Base-by-base conservation (phyloP, 1,284 basidiomycete genomes). In the Pseudozyma thailandica region DNA sequence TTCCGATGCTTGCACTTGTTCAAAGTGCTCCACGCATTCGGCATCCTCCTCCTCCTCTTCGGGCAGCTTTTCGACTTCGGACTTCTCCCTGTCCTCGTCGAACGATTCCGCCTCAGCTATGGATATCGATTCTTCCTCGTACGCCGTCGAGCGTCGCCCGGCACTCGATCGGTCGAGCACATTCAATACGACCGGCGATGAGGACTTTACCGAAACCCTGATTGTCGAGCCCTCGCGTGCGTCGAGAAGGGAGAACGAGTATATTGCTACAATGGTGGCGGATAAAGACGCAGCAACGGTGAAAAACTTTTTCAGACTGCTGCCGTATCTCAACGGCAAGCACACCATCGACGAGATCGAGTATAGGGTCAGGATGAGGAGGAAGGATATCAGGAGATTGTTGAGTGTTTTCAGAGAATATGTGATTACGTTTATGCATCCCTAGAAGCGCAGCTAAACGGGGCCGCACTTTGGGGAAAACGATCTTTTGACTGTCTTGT, bases 191-290 rank as follows among this genome's bases (percentile, higher is more conserved):
- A 12, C 16, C 25, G 9, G 30, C 1, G 30, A 47, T 25, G 31
- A 50, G 2, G 58, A 65, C 25, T 49, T 38, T 23, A 50, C 31
- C 9, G 59, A 58, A 12, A 48, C 88, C 1, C 88, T 94, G 80
- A 92, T 94, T 49, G 85, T 86, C 51, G 91, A 93, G 83, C 93
- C 92, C n/a, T 89, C 89, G 1, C 86, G 89, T 31, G 92, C 92
- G 23, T 92, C 89, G 13, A 86, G 89, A 8, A 79, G 89, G 53
- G 90, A 94, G 82, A 87, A 89, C 47, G 86, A 87, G 55, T 94
- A 92, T 92, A 85, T 94, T 46, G 86, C 88, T 21, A 90, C 88
- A 15, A 94, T 94, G 91, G 90, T 89, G 1, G 88, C 90, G 18
- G 90, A 89, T 6, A 92, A 91, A 81, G 89, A 90, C 43, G 33